Percentiles rank a stretch among this genome's conserved stretches.
These are phyloP conservation scores for Phytophthora pinifolia DNA, from an alignment of 352 stramenopile genomes.

Conservation along the genomic window DNA sequence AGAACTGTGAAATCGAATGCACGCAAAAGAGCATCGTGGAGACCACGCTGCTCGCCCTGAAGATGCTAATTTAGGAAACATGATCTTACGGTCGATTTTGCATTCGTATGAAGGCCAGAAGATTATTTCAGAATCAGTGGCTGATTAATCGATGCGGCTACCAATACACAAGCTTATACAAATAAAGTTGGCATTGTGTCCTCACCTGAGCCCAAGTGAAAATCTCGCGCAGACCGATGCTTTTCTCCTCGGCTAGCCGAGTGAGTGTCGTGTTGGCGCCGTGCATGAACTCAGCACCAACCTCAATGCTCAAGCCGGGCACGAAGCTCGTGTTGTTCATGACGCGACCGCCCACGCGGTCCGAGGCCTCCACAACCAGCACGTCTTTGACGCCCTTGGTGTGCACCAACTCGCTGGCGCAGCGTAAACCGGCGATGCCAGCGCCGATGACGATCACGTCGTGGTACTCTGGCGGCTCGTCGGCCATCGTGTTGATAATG, in stretches of 20 bases:
- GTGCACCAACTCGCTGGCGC: slow-evolving; percentile 61
- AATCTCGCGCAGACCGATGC: slow-evolving; percentile 76
- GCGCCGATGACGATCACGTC: slow-evolving; percentile 76
- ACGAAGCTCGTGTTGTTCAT: slow-evolving; percentile 64
- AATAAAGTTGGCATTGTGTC: slow-evolving; percentile 6
- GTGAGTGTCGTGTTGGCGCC: slow-evolving; percentile 81
- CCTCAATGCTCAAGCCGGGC: slow-evolving; percentile 68
- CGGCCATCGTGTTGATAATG: slow-evolving; percentile 9
- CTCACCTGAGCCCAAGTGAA: slow-evolving; percentile 87
- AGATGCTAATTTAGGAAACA: slow-evolving; percentile 88
- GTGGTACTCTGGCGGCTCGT: slow-evolving; percentile 35
- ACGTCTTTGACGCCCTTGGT: slow-evolving; percentile 58
- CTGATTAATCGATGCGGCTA: slow-evolving; percentile 89
- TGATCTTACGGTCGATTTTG: slow-evolving; percentile 65
- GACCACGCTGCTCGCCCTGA: slow-evolving; percentile 34
- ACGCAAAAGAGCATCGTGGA: slow-evolving; percentile 35
- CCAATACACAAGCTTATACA: slow-evolving; percentile 15
- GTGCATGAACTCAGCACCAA: slow-evolving; percentile 77
- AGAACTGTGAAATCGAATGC: slow-evolving; percentile 79
- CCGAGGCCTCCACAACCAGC: slow-evolving; percentile 71
- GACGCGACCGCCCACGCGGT: slow-evolving; percentile 69
- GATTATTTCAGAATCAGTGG: slow-evolving; percentile 78
- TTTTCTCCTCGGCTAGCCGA: slow-evolving; percentile 54
- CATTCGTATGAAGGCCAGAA: slow-evolving; percentile 90
- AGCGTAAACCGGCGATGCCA: slow-evolving; percentile 65